Evolutionary conservation across 768 basidiomycete species (phyloP).

Genomic region (Termitomyces sp.): DNA sequence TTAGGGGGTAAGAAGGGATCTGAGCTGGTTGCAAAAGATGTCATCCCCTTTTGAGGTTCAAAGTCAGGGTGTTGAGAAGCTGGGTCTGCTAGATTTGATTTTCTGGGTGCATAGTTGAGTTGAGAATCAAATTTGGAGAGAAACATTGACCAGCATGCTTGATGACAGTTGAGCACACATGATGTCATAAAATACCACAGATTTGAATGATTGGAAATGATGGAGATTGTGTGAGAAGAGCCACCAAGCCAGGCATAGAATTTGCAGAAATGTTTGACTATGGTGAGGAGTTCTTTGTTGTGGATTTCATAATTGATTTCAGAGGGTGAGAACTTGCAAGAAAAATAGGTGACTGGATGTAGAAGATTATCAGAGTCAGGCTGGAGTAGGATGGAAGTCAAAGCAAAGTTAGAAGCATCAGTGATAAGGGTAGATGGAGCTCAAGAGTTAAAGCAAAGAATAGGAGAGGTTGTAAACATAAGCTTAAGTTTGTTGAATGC

Average conservation of each 20-base stretch:
- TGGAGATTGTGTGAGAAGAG: too few species aligned
- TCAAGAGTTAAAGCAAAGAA: conserved; percentile 28
- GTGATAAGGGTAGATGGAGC: too few species aligned
- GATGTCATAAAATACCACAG: too few species aligned
- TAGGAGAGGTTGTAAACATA: too few species aligned
- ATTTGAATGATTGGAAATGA: too few species aligned
- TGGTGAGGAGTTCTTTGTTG: conserved; percentile 48
- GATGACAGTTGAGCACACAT: too few species aligned
- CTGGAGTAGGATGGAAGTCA: conserved; percentile 26
- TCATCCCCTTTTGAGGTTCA: conserved; percentile 24
- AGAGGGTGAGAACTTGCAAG: conserved; percentile 25
- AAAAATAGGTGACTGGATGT: conserved; percentile 37
- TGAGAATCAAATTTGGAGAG: conserved; percentile 32
- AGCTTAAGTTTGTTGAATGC: too few species aligned
- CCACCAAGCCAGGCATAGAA: too few species aligned
- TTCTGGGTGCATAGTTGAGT: conserved; percentile 24
- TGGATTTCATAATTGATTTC: too few species aligned
- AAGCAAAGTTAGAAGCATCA: conserved; percentile 31
- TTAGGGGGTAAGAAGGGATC: conserved; percentile 25
- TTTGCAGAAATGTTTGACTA: conserved; percentile 36
- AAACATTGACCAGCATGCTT: too few species aligned
- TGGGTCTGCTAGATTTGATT: conserved; percentile 24
- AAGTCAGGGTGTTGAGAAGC: conserved; percentile 26
- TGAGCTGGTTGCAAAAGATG: conserved; percentile 15
- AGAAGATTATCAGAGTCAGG: conserved; percentile 18